These are phyloP conservation scores for Biscogniauxia sp. DNA, from an alignment of 2,329 filamentous ascomycete genomes.

Conservation along the genomic window DNA sequence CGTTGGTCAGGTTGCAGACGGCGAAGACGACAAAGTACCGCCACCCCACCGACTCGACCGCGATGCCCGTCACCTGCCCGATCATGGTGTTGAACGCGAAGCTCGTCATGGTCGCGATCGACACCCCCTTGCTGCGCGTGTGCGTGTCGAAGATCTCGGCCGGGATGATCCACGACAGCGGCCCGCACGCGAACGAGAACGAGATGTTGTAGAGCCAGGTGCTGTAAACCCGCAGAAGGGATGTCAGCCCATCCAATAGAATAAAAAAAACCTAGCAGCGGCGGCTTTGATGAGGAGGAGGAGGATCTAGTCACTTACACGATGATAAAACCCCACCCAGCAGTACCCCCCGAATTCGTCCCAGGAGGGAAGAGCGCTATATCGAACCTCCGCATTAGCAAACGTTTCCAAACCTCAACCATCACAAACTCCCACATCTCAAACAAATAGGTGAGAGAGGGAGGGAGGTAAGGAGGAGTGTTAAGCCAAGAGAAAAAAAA, in stretches of 20 bases:
- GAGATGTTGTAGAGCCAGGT: constrained; percentile 82
- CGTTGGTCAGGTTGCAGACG: constrained; percentile 57
- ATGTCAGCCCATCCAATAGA: too few relatives aligned
- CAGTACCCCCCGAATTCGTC: constrained; percentile 47
- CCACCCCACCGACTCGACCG: constrained; percentile 54
- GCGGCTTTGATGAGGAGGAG: neutral
- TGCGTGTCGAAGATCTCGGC: constrained; percentile 77
- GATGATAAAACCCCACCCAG: constrained; percentile 72
- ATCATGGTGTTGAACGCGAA: constrained; percentile 70
- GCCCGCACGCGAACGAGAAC: constrained; percentile 69
- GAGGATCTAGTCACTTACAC: constrained; percentile 34
- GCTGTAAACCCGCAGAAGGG: constrained; percentile 33
- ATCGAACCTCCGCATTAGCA: too few relatives aligned
- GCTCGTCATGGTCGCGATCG: constrained; percentile 68
- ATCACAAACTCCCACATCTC: too few relatives aligned
- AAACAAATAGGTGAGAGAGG: too few relatives aligned
- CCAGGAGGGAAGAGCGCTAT: constrained; percentile 58
- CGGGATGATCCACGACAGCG: constrained; percentile 59
- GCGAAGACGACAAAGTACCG: constrained; percentile 60
- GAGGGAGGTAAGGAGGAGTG: too few relatives aligned
- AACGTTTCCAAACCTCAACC: too few relatives aligned
- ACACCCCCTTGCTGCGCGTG: constrained; percentile 71
- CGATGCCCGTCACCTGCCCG: constrained; percentile 36
- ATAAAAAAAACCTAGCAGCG: too few relatives aligned
- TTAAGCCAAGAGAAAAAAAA: neutral